phyloP scores from a whole-genome alignment of 495 filamentous ascomycete species.

The Tuber umbilicatum region DNA sequence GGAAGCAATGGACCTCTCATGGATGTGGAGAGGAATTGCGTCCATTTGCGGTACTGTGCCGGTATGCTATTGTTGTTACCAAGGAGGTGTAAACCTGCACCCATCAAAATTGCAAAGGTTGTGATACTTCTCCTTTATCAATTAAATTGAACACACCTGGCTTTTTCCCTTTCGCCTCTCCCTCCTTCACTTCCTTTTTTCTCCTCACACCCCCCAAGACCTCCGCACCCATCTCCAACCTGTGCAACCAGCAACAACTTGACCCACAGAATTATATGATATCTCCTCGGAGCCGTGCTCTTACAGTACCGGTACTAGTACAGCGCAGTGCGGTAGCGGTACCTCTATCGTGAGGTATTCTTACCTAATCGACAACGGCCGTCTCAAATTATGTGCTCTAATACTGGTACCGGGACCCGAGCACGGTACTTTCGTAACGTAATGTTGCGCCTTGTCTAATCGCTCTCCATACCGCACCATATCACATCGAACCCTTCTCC shows the following conservation, averaged over 20 bases:
- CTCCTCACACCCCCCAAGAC: neutral
- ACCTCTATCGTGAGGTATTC: no score
- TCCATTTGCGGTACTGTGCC: neutral
- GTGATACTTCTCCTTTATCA: neutral
- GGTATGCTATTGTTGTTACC: neutral
- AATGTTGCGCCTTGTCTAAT: neutral
- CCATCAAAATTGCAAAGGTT: neutral
- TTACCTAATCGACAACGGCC: neutral
- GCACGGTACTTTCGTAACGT: neutral
- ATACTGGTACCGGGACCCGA: neutral
- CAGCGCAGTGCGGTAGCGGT: neutral
- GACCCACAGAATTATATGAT: neutral
- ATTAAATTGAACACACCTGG: neutral
- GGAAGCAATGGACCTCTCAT: neutral
- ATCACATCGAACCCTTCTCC: neutral
- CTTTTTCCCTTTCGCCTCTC: neutral
- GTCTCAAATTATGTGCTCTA: neutral
- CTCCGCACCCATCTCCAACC: neutral
- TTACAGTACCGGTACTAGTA: no score
- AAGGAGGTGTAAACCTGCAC: neutral
- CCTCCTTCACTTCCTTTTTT: neutral
- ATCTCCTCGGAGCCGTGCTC: conserved; percentile 3
- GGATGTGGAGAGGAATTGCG: neutral
- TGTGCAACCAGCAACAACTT: neutral
- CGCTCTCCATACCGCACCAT: neutral